phyloP scores from a whole-genome alignment of 352 stramenopile species.

The Chrysophaeum taylorii region DNA sequence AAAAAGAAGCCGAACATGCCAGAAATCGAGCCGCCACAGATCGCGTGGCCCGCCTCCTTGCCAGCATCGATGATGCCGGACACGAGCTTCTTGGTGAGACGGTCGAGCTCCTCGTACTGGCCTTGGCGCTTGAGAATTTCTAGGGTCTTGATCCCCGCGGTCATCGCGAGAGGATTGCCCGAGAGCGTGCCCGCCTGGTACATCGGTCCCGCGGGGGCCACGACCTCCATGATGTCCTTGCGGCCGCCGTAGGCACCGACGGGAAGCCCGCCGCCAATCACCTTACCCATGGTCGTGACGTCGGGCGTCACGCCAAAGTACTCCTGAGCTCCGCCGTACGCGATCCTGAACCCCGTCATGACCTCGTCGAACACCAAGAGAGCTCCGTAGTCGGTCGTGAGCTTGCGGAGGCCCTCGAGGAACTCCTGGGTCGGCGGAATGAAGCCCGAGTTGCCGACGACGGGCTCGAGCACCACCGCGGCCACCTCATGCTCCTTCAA shows the following conservation, averaged over 20 bases:
- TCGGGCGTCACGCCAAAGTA: constrained; percentile 71
- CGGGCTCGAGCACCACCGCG: constrained; percentile 64
- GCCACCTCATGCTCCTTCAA: constrained; percentile 63
- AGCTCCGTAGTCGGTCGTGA: constrained; percentile 55
- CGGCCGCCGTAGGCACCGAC: constrained; percentile 60
- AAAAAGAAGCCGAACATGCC: constrained; percentile 79
- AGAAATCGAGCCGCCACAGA: constrained; percentile 52
- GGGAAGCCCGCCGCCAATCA: constrained; percentile 58
- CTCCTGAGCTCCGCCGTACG: constrained; percentile 62
- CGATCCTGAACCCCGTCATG: constrained; percentile 73
- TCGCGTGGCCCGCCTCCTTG: constrained; percentile 57
- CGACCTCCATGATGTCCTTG: constrained; percentile 71
- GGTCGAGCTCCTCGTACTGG: constrained; percentile 61
- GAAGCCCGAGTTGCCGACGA: constrained; percentile 73
- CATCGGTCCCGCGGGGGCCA: constrained; percentile 67
- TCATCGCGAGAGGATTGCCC: constrained; percentile 70
- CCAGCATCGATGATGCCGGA: constrained; percentile 56
- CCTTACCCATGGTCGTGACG: constrained; percentile 75
- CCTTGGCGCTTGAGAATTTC: constrained; percentile 51
- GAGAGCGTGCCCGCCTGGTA: constrained; percentile 71
- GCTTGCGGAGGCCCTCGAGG: constrained; percentile 53
- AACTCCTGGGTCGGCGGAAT: constrained; percentile 66
- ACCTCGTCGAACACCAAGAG: constrained; percentile 74
- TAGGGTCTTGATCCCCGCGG: constrained; percentile 62
- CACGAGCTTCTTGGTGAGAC: constrained; percentile 57